Evolutionary conservation across 768 basidiomycete species (phyloP).

Genomic region (Clitopilus passeckerianus): DNA sequence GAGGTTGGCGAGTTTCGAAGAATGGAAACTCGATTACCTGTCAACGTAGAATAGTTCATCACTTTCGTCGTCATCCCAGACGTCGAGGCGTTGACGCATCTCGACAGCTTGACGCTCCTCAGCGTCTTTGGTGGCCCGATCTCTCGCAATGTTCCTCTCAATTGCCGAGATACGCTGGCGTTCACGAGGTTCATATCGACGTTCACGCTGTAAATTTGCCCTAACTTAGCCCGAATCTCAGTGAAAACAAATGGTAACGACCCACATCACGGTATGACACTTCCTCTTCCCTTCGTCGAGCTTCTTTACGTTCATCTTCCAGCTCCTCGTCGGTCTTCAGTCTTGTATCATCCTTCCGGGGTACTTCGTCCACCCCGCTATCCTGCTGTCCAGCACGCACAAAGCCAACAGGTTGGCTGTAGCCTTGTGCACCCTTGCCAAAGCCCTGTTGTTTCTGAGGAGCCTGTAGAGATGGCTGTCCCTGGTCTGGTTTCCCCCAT

Average conservation of each 20-base stretch:
- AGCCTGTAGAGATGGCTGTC: slow-evolving; percentile 23
- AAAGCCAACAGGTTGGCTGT: slow-evolving; percentile 77
- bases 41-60: slow-evolving; percentile 92
- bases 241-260: slow-evolving; percentile 11
- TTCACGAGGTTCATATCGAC: slow-evolving; percentile 90
- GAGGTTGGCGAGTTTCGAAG: not conserved
- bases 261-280: slow-evolving; percentile 82
- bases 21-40: slow-evolving; percentile 45
- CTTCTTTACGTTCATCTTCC: slow-evolving; percentile 77
- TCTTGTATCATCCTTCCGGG: not conserved
- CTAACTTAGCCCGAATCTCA: not conserved
- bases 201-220: slow-evolving; percentile 66
- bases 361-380: slow-evolving; percentile 32
- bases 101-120: slow-evolving; percentile 79
- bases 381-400: slow-evolving; percentile 50
- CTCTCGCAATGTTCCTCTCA: slow-evolving; percentile 71
- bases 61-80: slow-evolving; percentile 92
- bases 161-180: slow-evolving; percentile 72
- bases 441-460: slow-evolving; percentile 43
- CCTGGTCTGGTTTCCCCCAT: slow-evolving; percentile 65
- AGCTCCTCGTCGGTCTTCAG: slow-evolving; percentile 83
- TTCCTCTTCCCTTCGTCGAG: slow-evolving; percentile 74
- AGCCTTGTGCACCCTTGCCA: slow-evolving; percentile 70
- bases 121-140: slow-evolving; percentile 65
- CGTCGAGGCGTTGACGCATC: slow-evolving; percentile 74